Evolutionary conservation across 768 basidiomycete genomes (phyloP), one percentile per base, ranked within the genome.

Genomic region (Naganishia vishniacii): DNA sequence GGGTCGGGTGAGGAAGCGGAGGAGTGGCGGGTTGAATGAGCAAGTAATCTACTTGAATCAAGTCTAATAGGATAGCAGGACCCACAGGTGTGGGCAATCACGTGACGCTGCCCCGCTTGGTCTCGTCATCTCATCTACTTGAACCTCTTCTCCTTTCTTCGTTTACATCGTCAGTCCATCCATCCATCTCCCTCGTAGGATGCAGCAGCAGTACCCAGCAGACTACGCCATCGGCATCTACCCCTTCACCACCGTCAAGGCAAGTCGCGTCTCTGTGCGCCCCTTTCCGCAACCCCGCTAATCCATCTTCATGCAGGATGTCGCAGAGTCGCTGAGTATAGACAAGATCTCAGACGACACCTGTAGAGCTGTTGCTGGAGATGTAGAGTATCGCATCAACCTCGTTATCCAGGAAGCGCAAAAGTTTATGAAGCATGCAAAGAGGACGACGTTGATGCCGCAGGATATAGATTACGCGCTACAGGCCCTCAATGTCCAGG

Each of bases 321-420:
- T 88, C 48, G 92, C 95, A 32, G 94, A 97, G 69, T 86, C 88
- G 0, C 78, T 95, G 32, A 86, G 85, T 65, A 85, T 98, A 62
- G 79, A 85, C 15, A 86, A 78, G 48, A 78, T 99, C 44, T 80
- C 88, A 2, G 90, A 93, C 59, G 73, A 82, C 2, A 88, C 95
- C 26, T 88, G 91, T 4, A 85, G 85, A 4, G 82, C 88, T 0
- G 82, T 99, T 26, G 91, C 95, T 0, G 91, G 89, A 70, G 95
- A 99, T 80, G 91, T 97, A 44, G 95, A 98, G 74, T 97, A 97
- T 78, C 82, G 95, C 65, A 84, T 97, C 74, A 91, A 94, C 77
- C 90, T 98, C 74, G 87, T 98, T 44, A 83, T 63, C 15, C 79
- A 93, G 88, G 94, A 98, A 83, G 91, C 94, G 9, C 86, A 91